phyloP scores from a whole-genome alignment of 2,329 filamentous ascomycete species.

The Colletotrichum sidae region DNA sequence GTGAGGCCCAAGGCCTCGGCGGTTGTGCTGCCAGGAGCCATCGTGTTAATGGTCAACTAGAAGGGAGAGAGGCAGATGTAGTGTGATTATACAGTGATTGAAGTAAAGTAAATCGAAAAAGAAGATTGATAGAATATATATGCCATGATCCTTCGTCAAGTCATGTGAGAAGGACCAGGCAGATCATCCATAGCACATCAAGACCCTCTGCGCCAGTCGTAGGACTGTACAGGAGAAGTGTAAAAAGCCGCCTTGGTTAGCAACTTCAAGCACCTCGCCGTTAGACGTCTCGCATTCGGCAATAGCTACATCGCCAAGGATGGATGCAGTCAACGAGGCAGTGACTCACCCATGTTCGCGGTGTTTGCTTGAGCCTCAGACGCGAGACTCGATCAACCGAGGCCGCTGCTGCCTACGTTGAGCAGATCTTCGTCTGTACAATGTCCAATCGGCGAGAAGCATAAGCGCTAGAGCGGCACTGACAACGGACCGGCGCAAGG shows the following conservation, averaged over 20 bases:
- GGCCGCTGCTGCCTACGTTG: constrained; percentile 30
- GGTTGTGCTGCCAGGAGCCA: constrained; percentile 23
- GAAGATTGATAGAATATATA: background rate
- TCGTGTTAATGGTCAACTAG: background rate
- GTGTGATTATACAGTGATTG: background rate
- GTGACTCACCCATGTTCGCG: constrained; percentile 28
- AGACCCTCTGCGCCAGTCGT: no score
- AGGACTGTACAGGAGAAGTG: background rate
- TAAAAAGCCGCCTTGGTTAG: background rate
- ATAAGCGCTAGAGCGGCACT: background rate
- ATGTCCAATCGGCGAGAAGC: constrained; percentile 1
- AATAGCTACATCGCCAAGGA: constrained; percentile 11
- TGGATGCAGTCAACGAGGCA: constrained; percentile 7
- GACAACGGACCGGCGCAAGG: background rate
- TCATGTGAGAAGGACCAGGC: no score
- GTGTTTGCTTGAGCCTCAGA: background rate
- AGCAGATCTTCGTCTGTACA: background rate
- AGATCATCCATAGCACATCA: no score
- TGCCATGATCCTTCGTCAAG: background rate
- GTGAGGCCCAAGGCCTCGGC: constrained; percentile 20
- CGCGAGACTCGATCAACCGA: background rate
- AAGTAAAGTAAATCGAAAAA: background rate
- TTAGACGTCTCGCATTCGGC: background rate
- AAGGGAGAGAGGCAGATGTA: background rate
- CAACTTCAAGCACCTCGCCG: no score